Base-by-base conservation (phyloP, 2,329 filamentous ascomycete species). In the Penicillium sp. region DNA sequence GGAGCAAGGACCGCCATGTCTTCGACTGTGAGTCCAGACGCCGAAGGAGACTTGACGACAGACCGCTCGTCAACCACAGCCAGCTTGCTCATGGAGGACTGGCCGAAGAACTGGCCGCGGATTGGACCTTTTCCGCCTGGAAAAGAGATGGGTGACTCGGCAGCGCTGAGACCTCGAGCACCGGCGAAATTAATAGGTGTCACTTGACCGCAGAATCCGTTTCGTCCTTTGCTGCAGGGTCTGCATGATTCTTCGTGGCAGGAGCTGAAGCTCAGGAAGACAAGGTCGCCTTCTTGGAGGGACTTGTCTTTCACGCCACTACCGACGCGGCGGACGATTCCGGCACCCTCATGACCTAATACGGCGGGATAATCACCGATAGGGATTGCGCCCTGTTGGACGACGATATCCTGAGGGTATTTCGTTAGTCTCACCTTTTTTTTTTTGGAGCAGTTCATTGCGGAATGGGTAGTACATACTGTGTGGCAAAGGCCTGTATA, bases 401-500 rank as follows among this genome's bases (percentile, higher is more conserved):
- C 66, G 5, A 69, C 65, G 49, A 71, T 57, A 49, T 72, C 69
- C 68, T 67, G 52, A 16, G 5, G 11, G 34, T 43, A 31, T 43
- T 11, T 33, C 15, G 10, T 38, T 27, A 34, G 31, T 11, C 0
- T 21, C 5, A 10, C 21, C 33, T 19, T 9, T 31, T 11, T 25
- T 36, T 19, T 9, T 31, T 11, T n/a, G 27, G 27, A 9, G 23
- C 3, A 21, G 25, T 19, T 47, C 29, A n/a, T 38, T 41, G 10
- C 11, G 16, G 21, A 34, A 15, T 31, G 47, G 16, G n/a, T 23
- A 16, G 5, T 21, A 57, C 64, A 34, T 59, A 70, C 68, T 23
- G 67, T 70, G 38, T 72, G 67, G 47, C 73, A 75, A 19, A 75
- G 51, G 1, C 73, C 72, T 0, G 72, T 71, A 27, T 68, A 71